A percentile compares a stretch with the other conserved stretches of the same genome.
Evolutionary conservation across 139 green algal genomes (phyloP).

Genomic region (Coccomyxa sp.): DNA sequence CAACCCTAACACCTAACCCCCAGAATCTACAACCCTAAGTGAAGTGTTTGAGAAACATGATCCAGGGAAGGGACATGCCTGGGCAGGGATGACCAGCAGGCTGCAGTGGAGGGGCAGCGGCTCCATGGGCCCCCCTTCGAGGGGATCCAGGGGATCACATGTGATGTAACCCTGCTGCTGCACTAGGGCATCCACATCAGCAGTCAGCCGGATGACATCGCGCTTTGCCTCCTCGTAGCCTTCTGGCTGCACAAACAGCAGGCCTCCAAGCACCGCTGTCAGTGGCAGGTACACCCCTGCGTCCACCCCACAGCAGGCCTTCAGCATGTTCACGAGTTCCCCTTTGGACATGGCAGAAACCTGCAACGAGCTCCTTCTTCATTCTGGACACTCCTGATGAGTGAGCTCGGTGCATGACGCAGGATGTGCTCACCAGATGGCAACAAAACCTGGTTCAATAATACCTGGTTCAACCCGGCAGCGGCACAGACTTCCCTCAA

Average conservation of each 20-base stretch:
- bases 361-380: too few relatives aligned
- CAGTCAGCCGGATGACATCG: constrained; percentile 63
- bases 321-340: neutral
- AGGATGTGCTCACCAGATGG: too few relatives aligned
- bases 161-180: constrained; percentile 64
- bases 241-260: constrained; percentile 58
- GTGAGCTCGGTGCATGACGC: too few relatives aligned
- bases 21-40: too few relatives aligned
- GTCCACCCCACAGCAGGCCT: neutral
- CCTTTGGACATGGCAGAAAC: too few relatives aligned
- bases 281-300: constrained; percentile 69
- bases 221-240: constrained; percentile 47
- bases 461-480: too few relatives aligned
- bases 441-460: too few relatives aligned
- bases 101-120: constrained; percentile 36
- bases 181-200: constrained; percentile 38
- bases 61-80: constrained; percentile 10
- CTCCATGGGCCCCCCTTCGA: neutral
- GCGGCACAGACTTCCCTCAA: too few relatives aligned
- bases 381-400: too few relatives aligned
- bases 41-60: too few relatives aligned
- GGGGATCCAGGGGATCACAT: constrained; percentile 32
- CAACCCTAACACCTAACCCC: too few relatives aligned
- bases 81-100: constrained; percentile 35
- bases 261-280: constrained; percentile 59